These are phyloP conservation scores for Phytophthora cactorum DNA, from an alignment of 352 stramenopile species.

Conservation along the genomic window DNA sequence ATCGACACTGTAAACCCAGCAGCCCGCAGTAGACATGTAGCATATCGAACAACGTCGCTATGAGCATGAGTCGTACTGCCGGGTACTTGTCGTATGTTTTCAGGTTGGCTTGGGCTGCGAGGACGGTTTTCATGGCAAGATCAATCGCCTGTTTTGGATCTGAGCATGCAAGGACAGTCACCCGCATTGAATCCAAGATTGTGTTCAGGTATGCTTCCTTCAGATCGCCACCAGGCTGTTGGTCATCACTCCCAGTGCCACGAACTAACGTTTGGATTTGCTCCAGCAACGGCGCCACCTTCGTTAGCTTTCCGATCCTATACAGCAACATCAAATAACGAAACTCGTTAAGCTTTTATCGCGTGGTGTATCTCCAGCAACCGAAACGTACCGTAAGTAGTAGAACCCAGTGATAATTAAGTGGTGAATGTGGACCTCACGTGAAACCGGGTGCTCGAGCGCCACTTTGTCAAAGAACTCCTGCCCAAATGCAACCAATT, in stretches of 20 bases:
- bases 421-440: slow-evolving; percentile 58
- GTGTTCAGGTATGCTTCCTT: slow-evolving; percentile 58
- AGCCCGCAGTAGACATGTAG: slow-evolving; percentile 68
- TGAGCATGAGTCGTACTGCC: slow-evolving; percentile 53
- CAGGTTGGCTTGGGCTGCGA: slow-evolving; percentile 58
- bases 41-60: slow-evolving; percentile 74
- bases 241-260: slow-evolving; percentile 6
- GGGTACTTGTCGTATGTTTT: slow-evolving; percentile 41
- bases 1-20: slow-evolving; percentile 61
- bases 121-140: slow-evolving; percentile 60
- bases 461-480: slow-evolving; percentile 47
- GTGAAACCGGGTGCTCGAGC: slow-evolving; percentile 29
- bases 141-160: slow-evolving; percentile 54
- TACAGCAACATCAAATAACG: slow-evolving; percentile 8
- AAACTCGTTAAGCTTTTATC: background rate
- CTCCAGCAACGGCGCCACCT: slow-evolving; percentile 49
- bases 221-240: slow-evolving; percentile 12
- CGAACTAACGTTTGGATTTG: slow-evolving; percentile 41
- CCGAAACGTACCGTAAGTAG: slow-evolving; percentile 47
- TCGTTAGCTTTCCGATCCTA: slow-evolving; percentile 54
- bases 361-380: background rate
- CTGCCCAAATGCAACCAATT: slow-evolving; percentile 53
- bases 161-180: slow-evolving; percentile 43
- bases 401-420: slow-evolving; percentile 66
- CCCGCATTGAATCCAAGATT: slow-evolving; percentile 59